Percentiles rank a stretch among this genome's conserved stretches.
phyloP scores from a whole-genome alignment of 1,284 basidiomycete species.

The Leccinum pachyderme region DNA sequence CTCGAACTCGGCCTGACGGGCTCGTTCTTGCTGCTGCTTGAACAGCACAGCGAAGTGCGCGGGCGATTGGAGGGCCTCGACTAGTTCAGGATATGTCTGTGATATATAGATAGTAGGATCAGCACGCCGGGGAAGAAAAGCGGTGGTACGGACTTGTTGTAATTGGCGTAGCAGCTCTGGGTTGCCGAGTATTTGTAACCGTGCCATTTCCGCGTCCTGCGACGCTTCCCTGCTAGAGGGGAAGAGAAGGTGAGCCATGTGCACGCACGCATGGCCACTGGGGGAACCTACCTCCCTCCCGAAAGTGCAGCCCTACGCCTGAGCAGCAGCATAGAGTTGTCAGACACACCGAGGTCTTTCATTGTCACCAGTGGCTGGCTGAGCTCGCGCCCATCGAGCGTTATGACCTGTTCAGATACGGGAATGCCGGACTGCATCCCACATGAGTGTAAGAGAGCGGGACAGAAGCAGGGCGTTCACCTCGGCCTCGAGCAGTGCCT shows the following conservation, averaged over 20 bases:
- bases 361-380: slow-evolving; percentile 65
- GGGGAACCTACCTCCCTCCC: slow-evolving; percentile 54
- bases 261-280: background rate
- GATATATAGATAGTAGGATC: slow-evolving; percentile 12
- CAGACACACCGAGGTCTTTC: slow-evolving; percentile 56
- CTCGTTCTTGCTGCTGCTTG: slow-evolving; percentile 58
- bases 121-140: background rate
- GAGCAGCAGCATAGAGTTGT: slow-evolving; percentile 65
- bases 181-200: slow-evolving; percentile 83
- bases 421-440: slow-evolving; percentile 64
- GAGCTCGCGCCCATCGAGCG: slow-evolving; percentile 63
- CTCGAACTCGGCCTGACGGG: slow-evolving; percentile 51
- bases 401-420: slow-evolving; percentile 66
- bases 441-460: background rate
- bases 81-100: slow-evolving; percentile 84
- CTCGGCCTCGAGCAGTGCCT: slow-evolving; percentile 88
- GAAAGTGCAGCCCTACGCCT: slow-evolving; percentile 57
- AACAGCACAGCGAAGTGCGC: slow-evolving; percentile 74
- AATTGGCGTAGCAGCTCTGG: slow-evolving; percentile 78
- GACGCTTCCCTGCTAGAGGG: slow-evolving; percentile 49
- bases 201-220: slow-evolving; percentile 87
- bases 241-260: background rate
- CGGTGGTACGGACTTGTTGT: slow-evolving; percentile 49
- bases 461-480: slow-evolving; percentile 41
- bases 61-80: slow-evolving; percentile 66